These are phyloP conservation scores for Boletus fagicola DNA, from an alignment of 768 basidiomycete genomes.

Conservation along the genomic window DNA sequence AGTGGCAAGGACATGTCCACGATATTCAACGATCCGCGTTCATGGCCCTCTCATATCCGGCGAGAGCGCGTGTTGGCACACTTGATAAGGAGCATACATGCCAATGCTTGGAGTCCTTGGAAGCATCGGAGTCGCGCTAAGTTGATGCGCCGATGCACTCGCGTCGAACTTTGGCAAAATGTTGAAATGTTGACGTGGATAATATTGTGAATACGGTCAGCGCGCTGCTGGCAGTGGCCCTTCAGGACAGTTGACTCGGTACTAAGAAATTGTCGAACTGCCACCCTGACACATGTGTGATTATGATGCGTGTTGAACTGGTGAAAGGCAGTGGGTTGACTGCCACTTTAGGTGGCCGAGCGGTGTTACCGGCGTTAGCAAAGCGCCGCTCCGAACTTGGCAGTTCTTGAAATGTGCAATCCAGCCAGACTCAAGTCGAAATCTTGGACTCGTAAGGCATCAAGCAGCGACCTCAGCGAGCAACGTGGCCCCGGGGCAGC, in stretches of 20 bases:
- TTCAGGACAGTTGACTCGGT: neutral
- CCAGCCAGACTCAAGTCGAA: too few relatives aligned
- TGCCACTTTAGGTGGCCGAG: neutral
- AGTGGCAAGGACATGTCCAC: neutral
- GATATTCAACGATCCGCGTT: neutral
- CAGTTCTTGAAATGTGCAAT: too few relatives aligned
- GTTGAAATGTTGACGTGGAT: neutral
- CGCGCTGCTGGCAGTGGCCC: neutral
- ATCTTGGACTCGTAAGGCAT: neutral
- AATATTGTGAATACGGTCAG: conserved; percentile 16
- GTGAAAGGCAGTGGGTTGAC: too few relatives aligned
- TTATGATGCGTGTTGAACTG: neutral
- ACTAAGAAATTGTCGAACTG: neutral
- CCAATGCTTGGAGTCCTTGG: too few relatives aligned
- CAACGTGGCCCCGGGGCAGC: neutral
- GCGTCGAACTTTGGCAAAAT: neutral
- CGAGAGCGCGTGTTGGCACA: too few relatives aligned
- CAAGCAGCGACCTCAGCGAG: neutral
- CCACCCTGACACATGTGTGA: neutral
- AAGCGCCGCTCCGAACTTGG: neutral
- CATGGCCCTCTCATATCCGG: neutral
- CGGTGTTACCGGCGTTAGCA: neutral
- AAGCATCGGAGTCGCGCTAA: too few relatives aligned
- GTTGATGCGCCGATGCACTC: neutral
- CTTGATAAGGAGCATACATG: too few relatives aligned